Evolutionary conservation across 2,329 filamentous ascomycete species (phyloP).

Genomic region (Clarireedia sp.): DNA sequence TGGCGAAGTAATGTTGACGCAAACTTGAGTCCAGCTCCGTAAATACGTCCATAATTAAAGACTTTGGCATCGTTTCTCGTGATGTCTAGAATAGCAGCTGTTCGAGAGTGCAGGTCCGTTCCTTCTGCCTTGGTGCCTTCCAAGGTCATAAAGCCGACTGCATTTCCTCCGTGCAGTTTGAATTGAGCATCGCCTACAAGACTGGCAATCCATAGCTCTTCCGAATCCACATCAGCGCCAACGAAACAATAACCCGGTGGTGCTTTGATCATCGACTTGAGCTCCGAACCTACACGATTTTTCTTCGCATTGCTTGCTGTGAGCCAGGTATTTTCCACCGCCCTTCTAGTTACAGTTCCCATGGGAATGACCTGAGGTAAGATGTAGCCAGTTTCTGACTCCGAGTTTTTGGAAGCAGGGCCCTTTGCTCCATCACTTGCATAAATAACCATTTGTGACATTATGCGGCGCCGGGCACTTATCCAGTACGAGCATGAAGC

Average conservation of each 20-base stretch:
- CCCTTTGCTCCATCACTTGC: conserved; percentile 47
- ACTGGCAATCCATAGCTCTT: conserved; percentile 97
- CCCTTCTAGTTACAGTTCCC: conserved; percentile 90
- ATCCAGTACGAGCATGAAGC: conserved; percentile 99
- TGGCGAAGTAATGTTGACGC: conserved; percentile 83
- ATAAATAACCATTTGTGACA: conserved; percentile 91
- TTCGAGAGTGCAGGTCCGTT: conserved; percentile 90
- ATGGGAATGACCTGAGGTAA: conserved; percentile 94
- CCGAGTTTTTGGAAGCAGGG: conserved; percentile 13
- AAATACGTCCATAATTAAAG: conserved; percentile 98
- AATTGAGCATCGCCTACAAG: conserved; percentile 92
- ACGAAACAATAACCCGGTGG: conserved; percentile 89
- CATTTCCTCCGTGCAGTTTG: conserved; percentile 89
- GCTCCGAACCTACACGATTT: conserved; percentile 90
- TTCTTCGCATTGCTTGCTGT: conserved; percentile 95
- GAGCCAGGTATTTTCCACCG: conserved; percentile 97
- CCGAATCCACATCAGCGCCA: conserved; percentile 92
- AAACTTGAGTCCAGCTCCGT: conserved; percentile 94
- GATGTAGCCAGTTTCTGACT: conserved; percentile 62
- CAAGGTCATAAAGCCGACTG: conserved; percentile 97
- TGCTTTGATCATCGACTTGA: conserved; percentile 94
- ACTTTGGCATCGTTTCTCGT: conserved; percentile 93
- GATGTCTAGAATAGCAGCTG: conserved; percentile 85
- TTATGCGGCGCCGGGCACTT: conserved; percentile 86
- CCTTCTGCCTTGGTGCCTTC: conserved; percentile 92